Evolutionary conservation across 139 green algal genomes (phyloP).

Genomic region (Bryopsis sp.): DNA sequence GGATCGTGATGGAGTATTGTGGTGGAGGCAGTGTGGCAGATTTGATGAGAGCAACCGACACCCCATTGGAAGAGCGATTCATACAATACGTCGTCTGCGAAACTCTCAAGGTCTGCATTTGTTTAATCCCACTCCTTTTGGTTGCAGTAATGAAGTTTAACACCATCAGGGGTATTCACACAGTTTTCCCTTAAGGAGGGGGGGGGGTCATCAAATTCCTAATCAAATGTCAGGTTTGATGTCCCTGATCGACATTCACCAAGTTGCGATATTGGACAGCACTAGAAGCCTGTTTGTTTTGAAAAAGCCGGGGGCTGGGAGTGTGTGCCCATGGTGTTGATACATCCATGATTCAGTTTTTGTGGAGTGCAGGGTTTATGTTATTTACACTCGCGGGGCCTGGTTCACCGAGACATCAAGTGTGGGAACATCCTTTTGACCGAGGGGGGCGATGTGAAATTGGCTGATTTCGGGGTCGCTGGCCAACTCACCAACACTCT

Average conservation of each 20-base stretch:
- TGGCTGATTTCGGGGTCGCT: constrained; percentile 81
- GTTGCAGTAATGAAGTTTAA: background rate
- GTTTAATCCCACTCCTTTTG: background rate
- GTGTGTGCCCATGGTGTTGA: too few relatives aligned
- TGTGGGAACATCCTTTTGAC: constrained; percentile 93
- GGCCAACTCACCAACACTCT: constrained; percentile 76
- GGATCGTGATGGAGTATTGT: constrained; percentile 99
- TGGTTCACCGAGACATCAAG: constrained; percentile 94
- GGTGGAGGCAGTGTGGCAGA: constrained; percentile 83
- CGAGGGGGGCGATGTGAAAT: constrained; percentile 60
- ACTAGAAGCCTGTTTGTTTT: too few relatives aligned
- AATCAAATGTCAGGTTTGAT: background rate
- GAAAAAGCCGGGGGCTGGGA: too few relatives aligned
- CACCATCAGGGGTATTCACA: background rate
- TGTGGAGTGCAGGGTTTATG: constrained; percentile 68
- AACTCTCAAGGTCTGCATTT: constrained; percentile 56
- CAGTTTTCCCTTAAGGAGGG: too few relatives aligned
- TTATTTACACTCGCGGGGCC: constrained; percentile 76
- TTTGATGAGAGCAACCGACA: constrained; percentile 54
- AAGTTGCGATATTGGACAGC: too few relatives aligned
- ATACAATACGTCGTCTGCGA: constrained; percentile 81
- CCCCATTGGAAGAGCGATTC: constrained; percentile 54
- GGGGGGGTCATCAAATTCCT: background rate
- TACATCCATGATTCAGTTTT: too few relatives aligned
- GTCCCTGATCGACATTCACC: too few relatives aligned